Evolutionary conservation across 257 asterid species (phyloP).

Genomic region (Solanum rostratum): DNA sequence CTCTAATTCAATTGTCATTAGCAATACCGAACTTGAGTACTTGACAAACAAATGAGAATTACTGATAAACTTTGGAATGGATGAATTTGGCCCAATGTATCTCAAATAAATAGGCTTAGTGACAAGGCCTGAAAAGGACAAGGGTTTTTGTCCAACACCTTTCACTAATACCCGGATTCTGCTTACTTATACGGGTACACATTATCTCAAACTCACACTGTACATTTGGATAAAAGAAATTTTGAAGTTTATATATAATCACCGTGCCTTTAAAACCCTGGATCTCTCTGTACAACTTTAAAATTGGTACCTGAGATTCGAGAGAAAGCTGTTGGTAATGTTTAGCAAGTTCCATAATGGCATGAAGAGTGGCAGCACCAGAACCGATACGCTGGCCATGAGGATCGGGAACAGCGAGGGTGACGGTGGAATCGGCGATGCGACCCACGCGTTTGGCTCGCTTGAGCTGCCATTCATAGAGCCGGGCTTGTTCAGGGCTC

Average conservation of each 20-base stretch:
- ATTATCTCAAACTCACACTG: neutral
- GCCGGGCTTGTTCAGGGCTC: conserved; percentile 91
- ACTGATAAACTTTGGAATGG: neutral
- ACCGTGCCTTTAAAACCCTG: neutral
- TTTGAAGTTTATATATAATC: neutral
- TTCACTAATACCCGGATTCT: neutral
- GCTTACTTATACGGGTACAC: neutral
- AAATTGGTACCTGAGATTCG: neutral
- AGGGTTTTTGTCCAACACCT: neutral
- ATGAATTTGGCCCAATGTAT: neutral
- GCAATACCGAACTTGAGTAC: neutral
- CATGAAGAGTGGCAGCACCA: conserved; percentile 89
- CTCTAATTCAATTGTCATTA: neutral
- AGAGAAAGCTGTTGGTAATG: conserved; percentile 23
- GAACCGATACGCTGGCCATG: conserved; percentile 87
- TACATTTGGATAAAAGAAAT: neutral
- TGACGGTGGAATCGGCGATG: conserved; percentile 59
- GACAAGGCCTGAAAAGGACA: neutral
- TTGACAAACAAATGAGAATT: neutral
- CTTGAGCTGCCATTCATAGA: conserved; percentile 76
- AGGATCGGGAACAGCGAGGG: conserved; percentile 89
- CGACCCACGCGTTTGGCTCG: conserved; percentile 88
- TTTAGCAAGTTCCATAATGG: conserved; percentile 55
- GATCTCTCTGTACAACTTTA: neutral
- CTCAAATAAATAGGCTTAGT: no score